Conservation (phyloP, 768 basidiomycete genomes). For the Suillus discolor region DNA sequence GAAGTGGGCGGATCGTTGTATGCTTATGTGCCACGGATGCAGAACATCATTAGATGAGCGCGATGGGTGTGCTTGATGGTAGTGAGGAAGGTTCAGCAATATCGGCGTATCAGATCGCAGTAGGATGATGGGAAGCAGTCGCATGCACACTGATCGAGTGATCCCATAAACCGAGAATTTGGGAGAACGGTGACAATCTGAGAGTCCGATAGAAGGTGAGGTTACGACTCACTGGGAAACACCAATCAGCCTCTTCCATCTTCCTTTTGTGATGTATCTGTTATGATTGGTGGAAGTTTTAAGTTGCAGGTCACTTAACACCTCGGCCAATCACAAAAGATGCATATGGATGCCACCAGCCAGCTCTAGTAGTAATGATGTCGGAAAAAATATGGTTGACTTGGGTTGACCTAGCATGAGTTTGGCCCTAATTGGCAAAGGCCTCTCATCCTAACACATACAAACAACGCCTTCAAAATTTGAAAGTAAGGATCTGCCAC, state of each 20-base stretch:
- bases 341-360: background rate
- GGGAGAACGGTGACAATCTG: background rate
- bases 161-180: background rate
- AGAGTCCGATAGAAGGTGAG: background rate
- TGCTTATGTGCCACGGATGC: background rate
- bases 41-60: background rate
- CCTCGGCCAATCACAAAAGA: background rate
- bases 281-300: background rate
- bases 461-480: constrained; percentile 7
- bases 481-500: background rate
- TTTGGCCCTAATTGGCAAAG: background rate
- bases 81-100: background rate
- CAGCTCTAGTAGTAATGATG: background rate
- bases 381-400: background rate
- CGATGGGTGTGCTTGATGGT: background rate
- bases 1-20: background rate
- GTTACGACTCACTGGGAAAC: background rate
- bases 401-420: background rate
- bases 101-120: background rate
- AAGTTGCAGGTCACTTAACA: background rate
- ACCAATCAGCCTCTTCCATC: background rate
- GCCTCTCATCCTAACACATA: constrained; percentile 2
- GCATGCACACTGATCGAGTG: background rate
- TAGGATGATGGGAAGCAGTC: background rate
- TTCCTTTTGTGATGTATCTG: background rate